These are phyloP conservation scores for Rhodotorula sp. DNA, from an alignment of 1,284 basidiomycete species.

Conservation along the genomic window DNA sequence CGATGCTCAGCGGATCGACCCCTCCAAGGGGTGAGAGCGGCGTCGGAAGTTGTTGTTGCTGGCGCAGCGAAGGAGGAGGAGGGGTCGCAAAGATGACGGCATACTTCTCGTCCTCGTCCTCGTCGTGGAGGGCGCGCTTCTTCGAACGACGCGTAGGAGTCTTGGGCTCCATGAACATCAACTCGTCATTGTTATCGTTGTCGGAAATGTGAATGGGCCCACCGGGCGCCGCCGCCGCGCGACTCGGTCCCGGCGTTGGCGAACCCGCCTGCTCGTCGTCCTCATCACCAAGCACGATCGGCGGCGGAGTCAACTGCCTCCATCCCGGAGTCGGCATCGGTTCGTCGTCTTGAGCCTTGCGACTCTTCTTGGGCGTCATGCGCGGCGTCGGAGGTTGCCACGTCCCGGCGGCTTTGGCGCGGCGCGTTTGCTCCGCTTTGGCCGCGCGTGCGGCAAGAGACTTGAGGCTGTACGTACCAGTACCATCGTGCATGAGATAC, in stretches of 20 bases:
- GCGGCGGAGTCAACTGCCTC: not conserved
- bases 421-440: not conserved
- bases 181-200: no score
- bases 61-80: no score
- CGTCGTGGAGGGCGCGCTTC: no score
- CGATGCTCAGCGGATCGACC: no score
- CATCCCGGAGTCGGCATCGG: not conserved
- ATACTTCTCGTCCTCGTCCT: no score
- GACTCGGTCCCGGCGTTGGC: not conserved
- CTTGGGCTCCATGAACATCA: no score
- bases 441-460: not conserved
- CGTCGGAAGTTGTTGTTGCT: no score
- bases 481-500: no score
- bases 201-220: no score
- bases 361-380: not conserved
- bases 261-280: not conserved
- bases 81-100: no score
- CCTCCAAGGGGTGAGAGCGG: no score
- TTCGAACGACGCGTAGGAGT: no score
- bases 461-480: not conserved
- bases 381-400: constrained; percentile 1
- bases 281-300: not conserved
- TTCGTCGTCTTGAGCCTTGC: not conserved
- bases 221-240: not conserved
- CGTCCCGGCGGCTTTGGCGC: not conserved